phyloP scores from a whole-genome alignment of 148 eudicot genomes.

The Limonium bicolor region DNA sequence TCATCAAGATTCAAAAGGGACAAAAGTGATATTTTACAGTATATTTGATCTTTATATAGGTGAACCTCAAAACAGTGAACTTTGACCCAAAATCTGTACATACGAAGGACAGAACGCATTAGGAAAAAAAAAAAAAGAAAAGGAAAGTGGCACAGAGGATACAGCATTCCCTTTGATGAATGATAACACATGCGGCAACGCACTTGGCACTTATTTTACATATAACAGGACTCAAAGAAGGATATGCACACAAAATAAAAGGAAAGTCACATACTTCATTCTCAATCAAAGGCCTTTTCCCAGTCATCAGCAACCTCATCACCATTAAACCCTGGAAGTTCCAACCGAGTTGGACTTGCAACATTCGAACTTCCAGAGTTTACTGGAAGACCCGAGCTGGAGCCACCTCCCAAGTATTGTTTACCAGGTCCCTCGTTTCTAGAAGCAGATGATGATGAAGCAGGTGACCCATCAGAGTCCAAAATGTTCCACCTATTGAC shows the following conservation, averaged over 20 bases:
- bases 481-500: slow-evolving; percentile 68
- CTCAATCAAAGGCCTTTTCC: slow-evolving; percentile 73
- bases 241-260: background rate
- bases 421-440: slow-evolving; percentile 14
- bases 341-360: slow-evolving; percentile 5
- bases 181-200: too few relatives aligned
- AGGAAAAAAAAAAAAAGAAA: too few relatives aligned
- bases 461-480: slow-evolving; percentile 24
- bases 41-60: too few relatives aligned
- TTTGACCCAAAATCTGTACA: too few relatives aligned
- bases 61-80: too few relatives aligned
- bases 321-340: slow-evolving; percentile 9
- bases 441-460: slow-evolving; percentile 14
- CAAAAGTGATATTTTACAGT: too few relatives aligned
- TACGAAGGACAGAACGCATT: too few relatives aligned
- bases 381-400: slow-evolving; percentile 12
- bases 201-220: too few relatives aligned
- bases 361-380: slow-evolving; percentile 9
- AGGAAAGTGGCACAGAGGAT: too few relatives aligned
- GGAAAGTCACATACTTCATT: background rate
- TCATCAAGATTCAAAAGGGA: too few relatives aligned
- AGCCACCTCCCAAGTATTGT: slow-evolving; percentile 3
- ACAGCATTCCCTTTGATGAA: too few relatives aligned
- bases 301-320: slow-evolving; percentile 78
- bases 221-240: background rate